Percentiles rank a stretch among this genome's conserved stretches.
Evolutionary conservation across 192 early-diverging fungal species (phyloP).

Genomic region (Linnemannia zychae): DNA sequence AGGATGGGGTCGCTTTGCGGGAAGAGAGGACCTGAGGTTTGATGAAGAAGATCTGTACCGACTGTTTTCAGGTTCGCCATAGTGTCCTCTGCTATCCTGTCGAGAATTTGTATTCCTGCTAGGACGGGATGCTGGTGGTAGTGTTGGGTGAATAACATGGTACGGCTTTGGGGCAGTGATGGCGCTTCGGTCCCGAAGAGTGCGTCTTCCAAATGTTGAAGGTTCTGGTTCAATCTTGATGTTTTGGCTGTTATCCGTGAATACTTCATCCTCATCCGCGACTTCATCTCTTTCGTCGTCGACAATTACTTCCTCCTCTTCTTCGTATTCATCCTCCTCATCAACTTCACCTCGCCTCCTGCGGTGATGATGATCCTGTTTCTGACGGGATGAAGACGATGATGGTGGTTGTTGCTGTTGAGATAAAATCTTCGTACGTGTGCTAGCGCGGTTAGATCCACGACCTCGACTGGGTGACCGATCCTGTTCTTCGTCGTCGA

Average conservation of each 20-base stretch:
- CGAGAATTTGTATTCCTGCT: not conserved
- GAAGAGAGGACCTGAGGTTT: slow-evolving; percentile 4
- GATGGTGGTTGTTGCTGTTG: not conserved
- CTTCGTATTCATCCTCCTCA: slow-evolving; percentile 14
- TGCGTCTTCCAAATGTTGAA: slow-evolving; percentile 16
- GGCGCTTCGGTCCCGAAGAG: slow-evolving; percentile 39
- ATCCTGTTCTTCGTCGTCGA: slow-evolving; percentile 30
- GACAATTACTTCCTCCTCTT: not conserved
- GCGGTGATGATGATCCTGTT: not conserved
- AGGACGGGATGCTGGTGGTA: not conserved
- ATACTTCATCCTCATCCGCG: slow-evolving; percentile 8
- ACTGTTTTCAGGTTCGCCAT: slow-evolving; percentile 15
- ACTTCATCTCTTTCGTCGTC: not conserved
- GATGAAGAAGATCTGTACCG: not conserved
- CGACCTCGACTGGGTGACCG: not conserved
- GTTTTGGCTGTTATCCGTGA: slow-evolving; percentile 11
- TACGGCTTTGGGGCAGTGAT: slow-evolving; percentile 47
- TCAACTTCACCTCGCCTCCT: slow-evolving; percentile 3
- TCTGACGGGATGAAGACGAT: not conserved
- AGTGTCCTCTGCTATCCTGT: slow-evolving; percentile 14
- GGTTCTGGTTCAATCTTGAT: slow-evolving; percentile 14
- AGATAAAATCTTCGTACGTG: not conserved
- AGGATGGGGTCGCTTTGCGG: slow-evolving; percentile 23
- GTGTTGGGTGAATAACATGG: slow-evolving; percentile 16
- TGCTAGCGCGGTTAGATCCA: not conserved